phyloP scores from a whole-genome alignment of 345 rosid genomes.

The Gossypium arboreum region DNA sequence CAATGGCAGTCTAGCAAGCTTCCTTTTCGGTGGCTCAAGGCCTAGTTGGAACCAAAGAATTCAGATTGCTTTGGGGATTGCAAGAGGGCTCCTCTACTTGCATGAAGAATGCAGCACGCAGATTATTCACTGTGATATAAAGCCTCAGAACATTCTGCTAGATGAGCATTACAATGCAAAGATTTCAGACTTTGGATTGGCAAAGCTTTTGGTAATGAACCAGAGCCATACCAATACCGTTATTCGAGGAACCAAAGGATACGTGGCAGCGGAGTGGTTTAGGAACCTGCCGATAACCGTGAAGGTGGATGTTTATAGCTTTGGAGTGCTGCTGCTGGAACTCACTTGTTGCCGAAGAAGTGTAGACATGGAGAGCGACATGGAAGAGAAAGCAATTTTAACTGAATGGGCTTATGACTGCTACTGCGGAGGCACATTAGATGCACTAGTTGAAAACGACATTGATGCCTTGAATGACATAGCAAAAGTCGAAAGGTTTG shows the following conservation, averaged over 20 bases:
- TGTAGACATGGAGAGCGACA: not conserved
- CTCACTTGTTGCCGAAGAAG: conserved; percentile 34
- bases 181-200: conserved; percentile 47
- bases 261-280: conserved; percentile 51
- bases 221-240: conserved; percentile 42
- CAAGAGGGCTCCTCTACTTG: conserved; percentile 40
- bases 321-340: conserved; percentile 39
- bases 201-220: conserved; percentile 37
- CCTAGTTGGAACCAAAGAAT: conserved; percentile 36
- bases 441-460: conserved; percentile 27
- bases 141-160: conserved; percentile 45
- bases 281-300: conserved; percentile 34
- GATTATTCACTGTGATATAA: conserved; percentile 48
- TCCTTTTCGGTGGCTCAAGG: conserved; percentile 30
- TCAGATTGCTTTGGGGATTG: conserved; percentile 35
- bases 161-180: conserved; percentile 34
- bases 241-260: conserved; percentile 44
- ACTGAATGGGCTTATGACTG: conserved; percentile 36
- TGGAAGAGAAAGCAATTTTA: conserved; percentile 32
- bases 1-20: conserved; percentile 37
- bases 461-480: conserved; percentile 17
- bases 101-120: conserved; percentile 47
- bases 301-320: conserved; percentile 46
- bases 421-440: conserved; percentile 25
- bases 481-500: conserved; percentile 16